These are phyloP conservation scores for Cryptococcus sp. DNA, from an alignment of 1,284 basidiomycete genomes.

Conservation along the genomic window DNA sequence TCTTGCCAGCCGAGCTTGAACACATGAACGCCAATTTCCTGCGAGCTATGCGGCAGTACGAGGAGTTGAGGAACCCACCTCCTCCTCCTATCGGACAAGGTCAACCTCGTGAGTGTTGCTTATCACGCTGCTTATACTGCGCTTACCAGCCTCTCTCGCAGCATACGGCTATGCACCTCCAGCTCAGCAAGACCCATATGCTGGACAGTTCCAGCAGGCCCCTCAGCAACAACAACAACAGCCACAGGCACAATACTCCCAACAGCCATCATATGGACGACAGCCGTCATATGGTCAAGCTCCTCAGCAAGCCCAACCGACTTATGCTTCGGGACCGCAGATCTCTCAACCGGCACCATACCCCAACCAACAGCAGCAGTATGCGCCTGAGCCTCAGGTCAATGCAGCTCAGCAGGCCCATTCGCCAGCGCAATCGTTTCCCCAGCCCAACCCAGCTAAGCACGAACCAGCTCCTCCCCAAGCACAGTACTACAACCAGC, in stretches of 20 bases:
- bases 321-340: too few relatives aligned
- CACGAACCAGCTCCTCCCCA: conserved; percentile 5
- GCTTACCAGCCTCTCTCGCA: conserved; percentile 1
- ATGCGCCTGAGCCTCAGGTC: conserved; percentile 14
- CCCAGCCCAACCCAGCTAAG: conserved; percentile 17
- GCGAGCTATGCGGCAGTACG: conserved; percentile 52
- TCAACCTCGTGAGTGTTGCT: background rate
- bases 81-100: conserved; percentile 29
- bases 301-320: conserved; percentile 15
- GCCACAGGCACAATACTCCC: conserved; percentile 24
- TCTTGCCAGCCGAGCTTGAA: conserved; percentile 49
- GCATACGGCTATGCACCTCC: conserved; percentile 30
- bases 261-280: conserved; percentile 24
- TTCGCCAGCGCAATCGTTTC: conserved; percentile 17
- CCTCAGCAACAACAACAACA: conserved; percentile 15
- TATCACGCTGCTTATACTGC: background rate
- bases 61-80: conserved; percentile 41
- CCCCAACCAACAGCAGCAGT: conserved; percentile 10
- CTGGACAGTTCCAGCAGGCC: conserved; percentile 15
- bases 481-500: conserved; percentile 13
- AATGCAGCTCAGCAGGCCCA: conserved; percentile 20
- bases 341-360: conserved; percentile 4
- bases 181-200: conserved; percentile 4
- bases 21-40: conserved; percentile 54
- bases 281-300: conserved; percentile 9